Evolutionary conservation across 805 yeast genomes (phyloP), one percentile per base, ranked within the genome.

Genomic region (Kodamaea lidongshanica): DNA sequence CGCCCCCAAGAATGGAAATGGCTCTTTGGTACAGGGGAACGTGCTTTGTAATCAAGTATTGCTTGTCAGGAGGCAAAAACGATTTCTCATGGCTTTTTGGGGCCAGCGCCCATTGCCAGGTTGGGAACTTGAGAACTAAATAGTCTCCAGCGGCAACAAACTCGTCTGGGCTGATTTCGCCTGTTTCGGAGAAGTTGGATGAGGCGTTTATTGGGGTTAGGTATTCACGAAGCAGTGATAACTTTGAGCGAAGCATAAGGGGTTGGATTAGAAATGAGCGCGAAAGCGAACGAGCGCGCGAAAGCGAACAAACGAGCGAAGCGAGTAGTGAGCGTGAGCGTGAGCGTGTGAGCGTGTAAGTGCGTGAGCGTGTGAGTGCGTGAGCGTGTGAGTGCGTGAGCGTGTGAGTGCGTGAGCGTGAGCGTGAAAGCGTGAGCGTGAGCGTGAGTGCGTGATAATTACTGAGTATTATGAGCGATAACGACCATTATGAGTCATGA

Each of bases 111-210:
- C 98, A 92, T 39, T 77, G 76, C 98, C 98, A 92, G 1, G 97
- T 92, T 2, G 98, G 97, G 53, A 92, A 92, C 65, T 81, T 84
- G 56, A 77, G 79, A 18, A 79, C 88, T 35, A 92, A 61, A 55
- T 86, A 92, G 54, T 92, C 96, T 13, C 98, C 98, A 3, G 98
- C 96, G 33, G 65, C 66, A 7, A 87, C 89, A 58, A 92, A 92
- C 54, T 92, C 98, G 32, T 85, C 95, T 1, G 98, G 98, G 1
- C 95, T 84, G 30, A 92, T 79, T 52, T 89, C 92, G 4, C 98
- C 98, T 0, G 96, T 83, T 28, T 69, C 59, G 33, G 76, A 67
- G 60, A 87, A 92, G 11, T 92, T 85, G 15, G 96, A 87, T n/a
- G 65, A 72, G 54, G 88, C 85, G 25, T 79, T 71, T 2, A 89